Evolutionary conservation across 768 basidiomycete species (phyloP).

Genomic region (Russula sp.): DNA sequence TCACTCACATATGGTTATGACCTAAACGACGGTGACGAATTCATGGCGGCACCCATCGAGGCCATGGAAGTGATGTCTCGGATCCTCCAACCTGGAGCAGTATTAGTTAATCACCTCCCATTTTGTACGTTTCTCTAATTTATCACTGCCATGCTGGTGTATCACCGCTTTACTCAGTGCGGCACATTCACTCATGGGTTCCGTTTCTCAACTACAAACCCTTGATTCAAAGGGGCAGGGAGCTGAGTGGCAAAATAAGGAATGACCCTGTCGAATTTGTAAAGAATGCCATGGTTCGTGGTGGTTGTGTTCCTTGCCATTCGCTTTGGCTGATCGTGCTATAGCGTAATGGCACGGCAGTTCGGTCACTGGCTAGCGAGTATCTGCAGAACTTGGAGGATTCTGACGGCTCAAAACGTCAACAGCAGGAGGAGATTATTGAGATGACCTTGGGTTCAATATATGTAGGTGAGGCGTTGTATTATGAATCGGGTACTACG

Average conservation of each 20-base stretch:
- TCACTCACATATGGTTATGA: slow-evolving; percentile 17
- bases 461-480: not conserved
- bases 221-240: not conserved
- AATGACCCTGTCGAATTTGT: not conserved
- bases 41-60: not conserved
- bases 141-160: not conserved
- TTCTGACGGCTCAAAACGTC: not conserved
- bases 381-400: slow-evolving; percentile 7
- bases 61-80: not conserved
- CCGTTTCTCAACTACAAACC: slow-evolving; percentile 6
- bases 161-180: slow-evolving; percentile 1
- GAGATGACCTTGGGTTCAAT: slow-evolving; percentile 2
- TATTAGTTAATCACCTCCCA: slow-evolving; percentile 8
- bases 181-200: slow-evolving; percentile 18
- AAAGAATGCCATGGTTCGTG: slow-evolving; percentile 7
- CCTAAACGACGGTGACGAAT: slow-evolving; percentile 10
- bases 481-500: not conserved
- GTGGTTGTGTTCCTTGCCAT: too few species aligned
- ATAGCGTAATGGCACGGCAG: slow-evolving; percentile 14
- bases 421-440: not conserved
- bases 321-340: not conserved
- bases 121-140: slow-evolving; percentile 2
- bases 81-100: slow-evolving; percentile 10
- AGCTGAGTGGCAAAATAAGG: not conserved
- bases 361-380: slow-evolving; percentile 14